phyloP scores from a whole-genome alignment of 805 yeast species.

The Cyberlindnera subsufficiens region DNA sequence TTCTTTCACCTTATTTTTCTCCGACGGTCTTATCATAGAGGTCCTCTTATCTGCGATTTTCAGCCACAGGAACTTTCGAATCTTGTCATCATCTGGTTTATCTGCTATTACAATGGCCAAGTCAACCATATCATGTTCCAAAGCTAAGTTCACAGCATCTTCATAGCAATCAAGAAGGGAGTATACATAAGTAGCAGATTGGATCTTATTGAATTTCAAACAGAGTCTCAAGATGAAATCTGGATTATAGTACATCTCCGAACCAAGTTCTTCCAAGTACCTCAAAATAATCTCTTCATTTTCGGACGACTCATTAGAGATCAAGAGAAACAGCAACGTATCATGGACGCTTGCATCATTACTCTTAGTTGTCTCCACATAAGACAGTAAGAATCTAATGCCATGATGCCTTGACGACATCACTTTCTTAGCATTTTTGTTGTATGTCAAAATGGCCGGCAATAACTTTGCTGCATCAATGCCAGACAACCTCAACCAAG shows the following conservation, averaged over 20 bases:
- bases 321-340: conserved; percentile 60
- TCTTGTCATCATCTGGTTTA: conserved; percentile 41
- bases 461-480: conserved; percentile 60
- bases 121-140: conserved; percentile 52
- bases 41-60: conserved; percentile 39
- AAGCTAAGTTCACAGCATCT: conserved; percentile 74
- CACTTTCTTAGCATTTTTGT: conserved; percentile 38
- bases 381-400: conserved; percentile 53
- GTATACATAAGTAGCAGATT: conserved; percentile 69
- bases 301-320: conserved; percentile 28
- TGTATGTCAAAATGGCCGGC: conserved; percentile 72
- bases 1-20: conserved; percentile 23
- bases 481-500: conserved; percentile 61
- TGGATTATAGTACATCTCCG: conserved; percentile 48
- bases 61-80: conserved; percentile 71
- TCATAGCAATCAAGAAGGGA: conserved; percentile 65
- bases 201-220: conserved; percentile 47
- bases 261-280: conserved; percentile 39
- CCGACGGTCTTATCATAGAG: conserved; percentile 17
- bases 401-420: conserved; percentile 53
- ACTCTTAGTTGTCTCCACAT: conserved; percentile 38
- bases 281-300: conserved; percentile 38
- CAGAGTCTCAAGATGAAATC: conserved; percentile 76
- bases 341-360: conserved; percentile 56
- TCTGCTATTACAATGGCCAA: conserved; percentile 56